Base-by-base conservation (phyloP, 2,329 filamentous ascomycete genomes). In the Helotiales sp. region DNA sequence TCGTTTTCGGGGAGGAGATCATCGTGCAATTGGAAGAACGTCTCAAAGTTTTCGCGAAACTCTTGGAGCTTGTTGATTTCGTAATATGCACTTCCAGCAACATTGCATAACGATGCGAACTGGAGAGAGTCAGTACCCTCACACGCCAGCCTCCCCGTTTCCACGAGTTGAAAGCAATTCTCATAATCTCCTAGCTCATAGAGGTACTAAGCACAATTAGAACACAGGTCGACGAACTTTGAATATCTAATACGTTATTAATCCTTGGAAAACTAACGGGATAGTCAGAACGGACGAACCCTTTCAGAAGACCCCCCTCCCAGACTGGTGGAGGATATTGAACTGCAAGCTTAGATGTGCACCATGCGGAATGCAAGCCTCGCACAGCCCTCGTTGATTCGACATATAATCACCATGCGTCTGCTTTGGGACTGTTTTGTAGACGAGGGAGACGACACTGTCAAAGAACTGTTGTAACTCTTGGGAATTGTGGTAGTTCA, bases 361-460 rank as follows among this genome's bases (percentile, higher is more conserved):
- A 8, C 64, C 70, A 57, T 72, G 70, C 2, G 69, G 34, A 24
- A 72, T 68, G 34, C 67, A 72, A 1, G 49, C 30, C 24, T 66
- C 32, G 20, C 69, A 72, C n/a, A 49, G 49, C 22, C 49, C 22
- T 65, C 69, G 67, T 22, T 72, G 49, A 6, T 24, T 43, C 1
- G 40, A 57, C 20, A 69, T 34, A 43, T 54, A 63, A 17, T 47
- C 61, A 32, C 58, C 62, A 26, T 47, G 32, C 1, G 52, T 49
- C 30, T 72, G 64, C 26, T 69, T 70, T 2, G 70, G 70, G 32
- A 72, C 71, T 10, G 66, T 64, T 58, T 72, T 67, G 22, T 66
- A 70, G 1, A 71, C 64, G 1, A 72, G 58, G 5, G 57, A 45
- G 6, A 32, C 62, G 8, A 69, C 70, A 37, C 43, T 59, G 30